phyloP scores from a whole-genome alignment of 495 filamentous ascomycete species.

The Aspergillus funiculosus region DNA sequence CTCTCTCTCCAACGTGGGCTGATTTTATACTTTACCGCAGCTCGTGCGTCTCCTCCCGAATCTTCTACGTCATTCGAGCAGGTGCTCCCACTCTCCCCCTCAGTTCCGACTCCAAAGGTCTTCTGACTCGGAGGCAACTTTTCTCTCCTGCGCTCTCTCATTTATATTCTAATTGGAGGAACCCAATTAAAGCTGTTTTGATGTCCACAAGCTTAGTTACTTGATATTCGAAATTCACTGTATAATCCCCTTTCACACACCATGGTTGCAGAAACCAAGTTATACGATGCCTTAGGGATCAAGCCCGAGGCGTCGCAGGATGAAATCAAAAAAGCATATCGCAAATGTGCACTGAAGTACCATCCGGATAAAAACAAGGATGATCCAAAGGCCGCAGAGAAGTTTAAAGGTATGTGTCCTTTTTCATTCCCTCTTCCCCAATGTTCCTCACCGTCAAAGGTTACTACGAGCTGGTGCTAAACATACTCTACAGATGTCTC shows the following conservation, averaged over 20 bases:
- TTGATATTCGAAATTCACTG: slow-evolving; percentile 5
- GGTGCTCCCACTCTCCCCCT: slow-evolving; percentile 4
- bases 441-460: too few species aligned
- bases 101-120: slow-evolving; percentile 1
- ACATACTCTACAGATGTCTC: slow-evolving; percentile 57
- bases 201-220: too few species aligned
- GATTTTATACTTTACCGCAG: slow-evolving; percentile 6
- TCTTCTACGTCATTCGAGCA: slow-evolving; percentile 42
- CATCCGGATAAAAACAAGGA: slow-evolving; percentile 98
- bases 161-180: slow-evolving; percentile 8
- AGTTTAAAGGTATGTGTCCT: slow-evolving; percentile 63
- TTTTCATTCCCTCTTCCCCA: neutral
- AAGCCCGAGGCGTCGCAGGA: slow-evolving; percentile 77
- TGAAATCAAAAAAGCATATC: slow-evolving; percentile 97
- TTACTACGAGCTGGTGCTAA: slow-evolving; percentile 18
- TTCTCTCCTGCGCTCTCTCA: slow-evolving; percentile 5
- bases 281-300: slow-evolving; percentile 73
- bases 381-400: slow-evolving; percentile 74
- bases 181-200: slow-evolving; percentile 1
- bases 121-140: slow-evolving; percentile 13
- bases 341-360: slow-evolving; percentile 83
- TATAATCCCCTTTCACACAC: slow-evolving; percentile 27
- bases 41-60: slow-evolving; percentile 17
- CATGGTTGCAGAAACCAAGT: slow-evolving; percentile 84
- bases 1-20: too few species aligned